These are phyloP conservation scores for Mikania micrantha DNA, from an alignment of 129 eudicot genomes.

Conservation along the genomic window DNA sequence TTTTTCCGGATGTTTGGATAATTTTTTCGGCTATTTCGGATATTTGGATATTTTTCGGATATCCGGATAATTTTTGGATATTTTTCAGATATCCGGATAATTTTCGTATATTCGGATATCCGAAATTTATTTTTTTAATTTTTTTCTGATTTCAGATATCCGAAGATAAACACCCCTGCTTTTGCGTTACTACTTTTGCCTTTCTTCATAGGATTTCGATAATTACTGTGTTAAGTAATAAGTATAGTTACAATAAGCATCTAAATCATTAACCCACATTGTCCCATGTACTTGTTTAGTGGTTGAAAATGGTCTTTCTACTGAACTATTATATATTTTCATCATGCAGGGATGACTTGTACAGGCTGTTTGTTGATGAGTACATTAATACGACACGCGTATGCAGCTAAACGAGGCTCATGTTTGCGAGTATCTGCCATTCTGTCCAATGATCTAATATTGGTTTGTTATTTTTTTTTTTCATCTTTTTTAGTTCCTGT, in stretches of 20 bases:
- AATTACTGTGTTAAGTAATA: neutral
- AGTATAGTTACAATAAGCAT: neutral
- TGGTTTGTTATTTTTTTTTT: neutral
- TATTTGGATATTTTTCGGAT: too few relatives aligned
- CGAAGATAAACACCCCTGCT: too few relatives aligned
- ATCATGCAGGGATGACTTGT: slow-evolving; percentile 31
- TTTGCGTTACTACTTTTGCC: too few relatives aligned
- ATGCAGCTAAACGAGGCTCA: slow-evolving; percentile 12
- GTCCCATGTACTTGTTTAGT: neutral
- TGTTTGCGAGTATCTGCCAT: neutral
- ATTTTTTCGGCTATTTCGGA: too few relatives aligned
- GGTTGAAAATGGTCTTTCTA: neutral
- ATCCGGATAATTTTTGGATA: too few relatives aligned
- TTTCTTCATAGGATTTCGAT: neutral
- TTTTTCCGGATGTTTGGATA: too few relatives aligned
- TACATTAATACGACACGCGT: neutral
- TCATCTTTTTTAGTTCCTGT: neutral
- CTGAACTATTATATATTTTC: neutral
- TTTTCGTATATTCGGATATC: too few relatives aligned
- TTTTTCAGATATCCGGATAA: too few relatives aligned
- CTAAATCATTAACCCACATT: neutral
- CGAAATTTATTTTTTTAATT: too few relatives aligned
- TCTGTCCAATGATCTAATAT: slow-evolving; percentile 7
- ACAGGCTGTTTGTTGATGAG: slow-evolving; percentile 16
- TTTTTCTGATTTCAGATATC: too few relatives aligned